Percentiles rank a stretch among this genome's conserved stretches.
These are phyloP conservation scores for Cryptococcus sp. DNA, from an alignment of 1,284 basidiomycete species.

Conservation along the genomic window DNA sequence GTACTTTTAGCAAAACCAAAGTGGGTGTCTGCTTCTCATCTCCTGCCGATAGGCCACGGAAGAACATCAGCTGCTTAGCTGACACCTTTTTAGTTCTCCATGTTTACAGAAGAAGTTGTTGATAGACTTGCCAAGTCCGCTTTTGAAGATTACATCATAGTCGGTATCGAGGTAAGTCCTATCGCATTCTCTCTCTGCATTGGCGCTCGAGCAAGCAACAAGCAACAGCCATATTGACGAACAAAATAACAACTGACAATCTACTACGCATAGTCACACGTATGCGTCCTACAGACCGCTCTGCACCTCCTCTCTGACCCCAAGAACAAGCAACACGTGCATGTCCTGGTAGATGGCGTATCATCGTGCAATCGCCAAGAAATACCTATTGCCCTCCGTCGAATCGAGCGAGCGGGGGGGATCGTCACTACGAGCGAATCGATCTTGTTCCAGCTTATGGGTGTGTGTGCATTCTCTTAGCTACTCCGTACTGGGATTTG, in stretches of 20 bases:
- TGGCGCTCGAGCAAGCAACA: neutral
- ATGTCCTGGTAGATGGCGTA: conserved; percentile 78
- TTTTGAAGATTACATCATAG: conserved; percentile 65
- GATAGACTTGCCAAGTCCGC: conserved; percentile 39
- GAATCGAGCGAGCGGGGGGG: conserved; percentile 73
- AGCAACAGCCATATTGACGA: too few relatives aligned
- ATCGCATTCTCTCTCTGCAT: conserved; percentile 14
- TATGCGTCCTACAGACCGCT: conserved; percentile 83
- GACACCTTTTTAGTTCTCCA: conserved; percentile 68
- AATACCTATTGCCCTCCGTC: conserved; percentile 55
- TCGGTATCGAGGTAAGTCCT: conserved; percentile 69
- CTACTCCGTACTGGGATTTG: too few relatives aligned
- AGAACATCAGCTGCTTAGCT: neutral
- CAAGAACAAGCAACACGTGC: conserved; percentile 11
- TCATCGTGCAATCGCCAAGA: conserved; percentile 70
- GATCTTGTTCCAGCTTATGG: conserved; percentile 68
- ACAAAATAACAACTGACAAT: neutral
- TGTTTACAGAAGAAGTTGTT: conserved; percentile 70
- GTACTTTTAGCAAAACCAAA: conserved; percentile 51
- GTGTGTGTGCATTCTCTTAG: conserved; percentile 21
- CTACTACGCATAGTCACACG: conserved; percentile 62
- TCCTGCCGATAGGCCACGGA: neutral
- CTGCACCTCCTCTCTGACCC: conserved; percentile 61
- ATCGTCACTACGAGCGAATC: conserved; percentile 80
- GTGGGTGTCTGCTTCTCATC: neutral